These are phyloP conservation scores for Phytopythium boreale DNA, from an alignment of 352 stramenopile species.

Conservation along the genomic window DNA sequence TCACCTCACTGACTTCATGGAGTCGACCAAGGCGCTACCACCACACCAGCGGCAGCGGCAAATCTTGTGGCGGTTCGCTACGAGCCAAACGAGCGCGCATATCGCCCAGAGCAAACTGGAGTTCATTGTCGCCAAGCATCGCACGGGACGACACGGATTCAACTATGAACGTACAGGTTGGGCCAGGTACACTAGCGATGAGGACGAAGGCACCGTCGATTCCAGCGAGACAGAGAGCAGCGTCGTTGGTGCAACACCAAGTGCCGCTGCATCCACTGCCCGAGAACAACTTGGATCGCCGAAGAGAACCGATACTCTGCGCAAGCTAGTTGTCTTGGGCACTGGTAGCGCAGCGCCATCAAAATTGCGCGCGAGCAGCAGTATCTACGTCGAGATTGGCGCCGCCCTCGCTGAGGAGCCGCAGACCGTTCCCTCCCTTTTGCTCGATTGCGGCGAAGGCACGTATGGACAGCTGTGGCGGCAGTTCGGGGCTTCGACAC, in stretches of 20 bases:
- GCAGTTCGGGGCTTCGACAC: conserved; percentile 40
- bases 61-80: conserved; percentile 20
- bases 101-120: conserved; percentile 56
- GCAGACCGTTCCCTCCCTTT: conserved; percentile 34
- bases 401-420: conserved; percentile 5
- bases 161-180: conserved; percentile 48
- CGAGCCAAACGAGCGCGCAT: conserved; percentile 17
- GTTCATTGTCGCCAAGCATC: conserved; percentile 25
- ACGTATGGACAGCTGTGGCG: conserved; percentile 90
- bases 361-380: conserved; percentile 95
- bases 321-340: conserved; percentile 88
- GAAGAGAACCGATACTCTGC: conserved; percentile 1
- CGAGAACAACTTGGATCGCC: neutral
- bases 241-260: neutral
- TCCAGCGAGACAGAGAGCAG: neutral
- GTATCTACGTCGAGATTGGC: conserved; percentile 86
- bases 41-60: conserved; percentile 21
- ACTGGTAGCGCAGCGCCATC: conserved; percentile 95
- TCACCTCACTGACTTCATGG: conserved; percentile 12
- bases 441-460: conserved; percentile 96
- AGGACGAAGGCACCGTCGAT: conserved; percentile 14
- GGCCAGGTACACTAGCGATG: conserved; percentile 12
- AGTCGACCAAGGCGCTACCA: conserved; percentile 12
- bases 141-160: conserved; percentile 11
- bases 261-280: neutral